phyloP scores from a whole-genome alignment of 225 moss, liverwort and hornwort genomes.

The Asterella californica region DNA sequence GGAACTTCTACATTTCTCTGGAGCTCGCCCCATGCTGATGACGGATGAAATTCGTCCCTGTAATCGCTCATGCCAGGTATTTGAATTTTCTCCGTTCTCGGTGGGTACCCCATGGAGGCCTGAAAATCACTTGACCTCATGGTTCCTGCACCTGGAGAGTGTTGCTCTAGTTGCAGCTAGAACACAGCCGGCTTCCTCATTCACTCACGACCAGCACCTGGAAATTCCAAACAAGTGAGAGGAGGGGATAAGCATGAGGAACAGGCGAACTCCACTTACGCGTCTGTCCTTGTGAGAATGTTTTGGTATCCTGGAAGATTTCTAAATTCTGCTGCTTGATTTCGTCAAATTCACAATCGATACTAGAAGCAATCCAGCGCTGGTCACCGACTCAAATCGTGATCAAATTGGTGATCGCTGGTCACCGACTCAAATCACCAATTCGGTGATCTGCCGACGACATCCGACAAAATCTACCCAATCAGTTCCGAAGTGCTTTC shows the following conservation, averaged over 20 bases:
- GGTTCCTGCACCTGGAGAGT: background rate
- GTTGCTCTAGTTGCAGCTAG: slow-evolving; percentile 6
- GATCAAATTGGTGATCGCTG: too few species aligned
- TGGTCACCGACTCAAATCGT: background rate
- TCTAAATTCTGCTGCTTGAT: background rate
- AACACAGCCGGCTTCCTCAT: slow-evolving; percentile 6
- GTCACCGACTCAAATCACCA: background rate
- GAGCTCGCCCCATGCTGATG: background rate
- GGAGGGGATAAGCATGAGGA: background rate
- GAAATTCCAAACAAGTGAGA: background rate
- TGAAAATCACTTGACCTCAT: slow-evolving; percentile 15
- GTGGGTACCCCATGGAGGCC: background rate
- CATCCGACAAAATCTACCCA: background rate
- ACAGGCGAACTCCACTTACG: background rate
- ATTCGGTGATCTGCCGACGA: background rate
- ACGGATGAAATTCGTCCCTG: slow-evolving; percentile 10
- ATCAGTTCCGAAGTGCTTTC: background rate
- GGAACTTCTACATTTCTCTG: background rate
- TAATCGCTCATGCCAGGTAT: slow-evolving; percentile 16
- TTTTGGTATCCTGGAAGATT: background rate
- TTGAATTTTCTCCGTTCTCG: slow-evolving; percentile 8
- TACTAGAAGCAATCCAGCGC: background rate
- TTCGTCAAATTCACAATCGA: background rate
- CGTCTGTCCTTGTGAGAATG: background rate
- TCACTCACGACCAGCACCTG: slow-evolving; percentile 13